Base-by-base conservation (phyloP, 1,139 yeast genomes). In the Hansenula sp. region DNA sequence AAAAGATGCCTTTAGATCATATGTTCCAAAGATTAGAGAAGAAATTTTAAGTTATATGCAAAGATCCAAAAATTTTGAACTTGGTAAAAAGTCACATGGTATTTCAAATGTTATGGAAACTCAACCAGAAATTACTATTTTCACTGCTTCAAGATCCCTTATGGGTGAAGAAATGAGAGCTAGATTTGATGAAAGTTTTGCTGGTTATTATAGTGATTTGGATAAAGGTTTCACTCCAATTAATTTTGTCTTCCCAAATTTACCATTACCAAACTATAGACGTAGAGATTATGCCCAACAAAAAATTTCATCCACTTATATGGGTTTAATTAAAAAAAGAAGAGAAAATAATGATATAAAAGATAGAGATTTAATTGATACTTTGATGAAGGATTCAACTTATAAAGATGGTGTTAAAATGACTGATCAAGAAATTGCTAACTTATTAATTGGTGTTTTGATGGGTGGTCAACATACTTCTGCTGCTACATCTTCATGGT, bases 391-490 rank as follows among this genome's bases (percentile, higher is more conserved):
- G 55, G 73, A 73, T 55, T 83, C 92, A 34, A 79, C 88, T 45
- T 92, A 92, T 69, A 89, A 86, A 63, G 98, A 92, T 60, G 98
- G 98, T 52, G 80, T 81, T 35, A 75, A 76, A 57, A 89, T 92
- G 97, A 82, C 96, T 30, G 98, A 94, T 62, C 82, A 82, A 61
- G 96, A 92, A 68, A 88, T 92, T 60, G 95, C 97, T 32, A 85
- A 90, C 66, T 73, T 94, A 62, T 73, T 89, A 65, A 92, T 92
- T 64, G 99, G 97, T 62, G 82, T 94, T 42, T 75, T 94, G 48
- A 92, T 92, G 99, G 99, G 98, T 55, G 99, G 98, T 47, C 99
- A 92, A 69, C 99, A 92, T 65, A 94, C 99, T 25, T 85, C 96
- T 53, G 95, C 97, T 36, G 77, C 97, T 22, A 92, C 98, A 21